Base-by-base conservation (phyloP, 202 grass and related monocot genomes). In the Setaria viridis region DNA sequence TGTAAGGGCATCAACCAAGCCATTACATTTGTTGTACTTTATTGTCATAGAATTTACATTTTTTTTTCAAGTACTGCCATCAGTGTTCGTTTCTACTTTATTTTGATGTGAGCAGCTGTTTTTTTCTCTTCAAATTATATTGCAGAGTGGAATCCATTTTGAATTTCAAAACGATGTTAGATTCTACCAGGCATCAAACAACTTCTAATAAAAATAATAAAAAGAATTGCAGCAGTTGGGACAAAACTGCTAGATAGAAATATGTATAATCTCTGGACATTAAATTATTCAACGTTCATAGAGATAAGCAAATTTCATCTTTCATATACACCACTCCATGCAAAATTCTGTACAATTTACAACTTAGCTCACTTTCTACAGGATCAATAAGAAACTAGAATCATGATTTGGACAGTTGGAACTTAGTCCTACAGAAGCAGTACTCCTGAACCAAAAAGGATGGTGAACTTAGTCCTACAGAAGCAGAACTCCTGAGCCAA, bases 331-430 rank as follows among this genome's bases (percentile, higher is more conserved):
- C 43, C 15, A 29, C n/a, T 62, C 53, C 66, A 58, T 20, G 33
- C 82, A 88, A 88, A 91, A 91, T 82, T 85, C 32, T 88, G 72
- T 91, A 88, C 78, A 88, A 78, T 85, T 82, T 77, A 88, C 73
- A 88, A 62, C 12, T 47, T 72, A 11, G 43, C 82, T 47, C 72
- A 70, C 67, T 60, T 85, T 85, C 78, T 82, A 91, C 78, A 77
- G 66, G 50, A 34, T 70, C 64, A 49, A 5, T 69, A 9, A 17
- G 15, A 25, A 39, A 11, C 58, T 35, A 56, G 2, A 21, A 75
- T n/a, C 63, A 84, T 82, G 80, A 65, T 78, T 35, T 75, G 20
- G 55, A 64, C 54, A 64, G 75, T 74, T 81, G 5, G 71, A 62
- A 78, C 77, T 85, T 77, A 51, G 25, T 72, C 48, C 71, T 78